These are phyloP conservation scores for Coemansia nantahalensis DNA, from an alignment of 192 early-diverging fungal genomes.

Conservation along the genomic window DNA sequence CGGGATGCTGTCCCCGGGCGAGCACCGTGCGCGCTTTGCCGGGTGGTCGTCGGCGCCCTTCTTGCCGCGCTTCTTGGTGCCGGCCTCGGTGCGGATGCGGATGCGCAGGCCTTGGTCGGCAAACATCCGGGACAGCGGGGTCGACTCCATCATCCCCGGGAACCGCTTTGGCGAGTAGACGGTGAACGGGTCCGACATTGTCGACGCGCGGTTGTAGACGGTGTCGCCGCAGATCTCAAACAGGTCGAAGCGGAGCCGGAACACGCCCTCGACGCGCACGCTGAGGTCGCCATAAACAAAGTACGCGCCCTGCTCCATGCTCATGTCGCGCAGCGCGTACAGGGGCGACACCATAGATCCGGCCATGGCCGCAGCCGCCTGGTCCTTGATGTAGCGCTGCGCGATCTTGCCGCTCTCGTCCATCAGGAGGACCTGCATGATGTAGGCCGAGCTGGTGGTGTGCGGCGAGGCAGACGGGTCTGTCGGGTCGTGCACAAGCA, in stretches of 20 bases:
- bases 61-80: slow-evolving; percentile 48
- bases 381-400: slow-evolving; percentile 78
- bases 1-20: not conserved
- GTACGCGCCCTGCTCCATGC: slow-evolving; percentile 77
- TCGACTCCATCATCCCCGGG: slow-evolving; percentile 93
- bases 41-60: slow-evolving; percentile 2
- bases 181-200: slow-evolving; percentile 73
- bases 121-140: slow-evolving; percentile 83
- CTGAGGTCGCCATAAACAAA: slow-evolving; percentile 96
- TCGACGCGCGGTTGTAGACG: slow-evolving; percentile 51
- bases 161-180: slow-evolving; percentile 95
- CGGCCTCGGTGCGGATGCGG: slow-evolving; percentile 86
- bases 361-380: slow-evolving; percentile 70
- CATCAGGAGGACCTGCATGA: slow-evolving; percentile 90
- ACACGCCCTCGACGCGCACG: slow-evolving; percentile 85
- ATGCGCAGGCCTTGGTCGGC: slow-evolving; percentile 95
- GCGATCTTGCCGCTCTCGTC: slow-evolving; percentile 69
- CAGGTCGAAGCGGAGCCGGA: slow-evolving; percentile 76
- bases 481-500: slow-evolving; percentile 32
- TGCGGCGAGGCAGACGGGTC: slow-evolving; percentile 23
- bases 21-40: slow-evolving; percentile 15
- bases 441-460: slow-evolving; percentile 75
- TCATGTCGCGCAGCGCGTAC: slow-evolving; percentile 84
- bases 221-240: slow-evolving; percentile 69
- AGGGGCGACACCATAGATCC: slow-evolving; percentile 91